phyloP scores from a whole-genome alignment of 2,329 filamentous ascomycete species.

The Teratosphaeria zuluensis region DNA sequence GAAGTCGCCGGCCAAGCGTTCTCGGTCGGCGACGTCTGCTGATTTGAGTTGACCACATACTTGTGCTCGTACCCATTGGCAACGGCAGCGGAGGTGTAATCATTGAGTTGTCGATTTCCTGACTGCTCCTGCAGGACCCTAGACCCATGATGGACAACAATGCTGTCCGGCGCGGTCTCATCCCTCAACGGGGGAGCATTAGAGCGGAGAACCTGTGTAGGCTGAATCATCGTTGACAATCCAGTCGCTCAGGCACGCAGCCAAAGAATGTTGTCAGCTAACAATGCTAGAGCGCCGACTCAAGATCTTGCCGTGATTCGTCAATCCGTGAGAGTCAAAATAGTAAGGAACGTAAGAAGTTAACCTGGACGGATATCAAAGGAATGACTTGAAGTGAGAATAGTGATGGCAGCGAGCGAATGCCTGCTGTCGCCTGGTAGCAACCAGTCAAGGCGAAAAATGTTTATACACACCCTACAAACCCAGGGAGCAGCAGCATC shows the following conservation, averaged over 20 bases:
- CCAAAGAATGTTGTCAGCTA: slow-evolving; percentile 31
- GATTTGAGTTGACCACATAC: slow-evolving; percentile 8
- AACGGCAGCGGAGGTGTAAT: slow-evolving; percentile 10
- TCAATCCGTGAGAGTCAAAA: slow-evolving; percentile 13
- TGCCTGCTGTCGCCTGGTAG: slow-evolving; percentile 6
- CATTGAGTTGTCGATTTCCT: slow-evolving; percentile 29
- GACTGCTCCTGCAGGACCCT: slow-evolving; percentile 34
- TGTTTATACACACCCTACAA: slow-evolving; percentile 6
- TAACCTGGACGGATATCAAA: slow-evolving; percentile 34
- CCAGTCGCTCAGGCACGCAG: slow-evolving; percentile 22
- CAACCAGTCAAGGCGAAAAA: slow-evolving; percentile 5
- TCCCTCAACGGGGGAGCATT: slow-evolving; percentile 32
- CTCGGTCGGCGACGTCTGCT: slow-evolving; percentile 19
- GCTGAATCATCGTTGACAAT: slow-evolving; percentile 21
- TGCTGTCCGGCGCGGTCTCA: slow-evolving; percentile 9
- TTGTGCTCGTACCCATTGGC: slow-evolving; percentile 20
- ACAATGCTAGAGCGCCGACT: slow-evolving; percentile 15
- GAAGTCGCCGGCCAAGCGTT: slow-evolving; percentile 6
- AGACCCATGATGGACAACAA: slow-evolving; percentile 18
- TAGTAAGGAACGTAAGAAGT: slow-evolving; percentile 34
- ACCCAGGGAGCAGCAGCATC: not conserved
- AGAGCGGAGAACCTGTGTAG: slow-evolving; percentile 32
- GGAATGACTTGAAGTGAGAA: slow-evolving; percentile 32
- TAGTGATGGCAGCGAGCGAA: slow-evolving; percentile 4
- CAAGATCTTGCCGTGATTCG: slow-evolving; percentile 16